Evolutionary conservation across 306 rosid species (phyloP), one percentile per base, ranked within the genome.

Genomic region (Biancaea sappan): DNA sequence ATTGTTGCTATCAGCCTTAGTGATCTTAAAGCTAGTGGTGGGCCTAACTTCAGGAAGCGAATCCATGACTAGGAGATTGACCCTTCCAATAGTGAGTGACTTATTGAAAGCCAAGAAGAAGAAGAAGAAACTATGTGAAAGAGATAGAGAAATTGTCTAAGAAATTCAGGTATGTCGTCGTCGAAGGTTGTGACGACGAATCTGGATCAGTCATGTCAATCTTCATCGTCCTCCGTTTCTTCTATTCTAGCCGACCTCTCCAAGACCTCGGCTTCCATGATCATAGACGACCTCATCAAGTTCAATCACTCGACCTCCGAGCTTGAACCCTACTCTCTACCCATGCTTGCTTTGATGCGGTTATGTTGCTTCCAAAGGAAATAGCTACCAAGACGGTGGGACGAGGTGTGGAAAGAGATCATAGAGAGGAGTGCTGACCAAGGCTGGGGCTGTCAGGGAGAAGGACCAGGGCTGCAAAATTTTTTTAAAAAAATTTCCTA

Each of bases 121-220:
- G 26, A 21, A 21, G 13, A 51, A 7, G n/a, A 66, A 26, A 15
- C 52, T 13, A 26, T 3, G 14, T 10, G 35, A 32, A 18, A 8
- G 6, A 28, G 60, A 79, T 26, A 13, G 28, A 35, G 7, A 72
- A 61, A 9, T 4, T n/a, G 4, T 32, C 41, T 88, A 64, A 63
- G 69, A 83, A 83, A 65, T 35, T 53, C 79, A 83, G 74, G 4
- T 74, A 92, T 90, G 98, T 91, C 96, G 77, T 88, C 94, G 77
- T 80, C 96, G 59, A 90, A 92, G 79, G 81, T 92, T 75, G 89
- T 80, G 22, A 80, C 91, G 60, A 64, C 89, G 76, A 93, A 84
- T 85, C 51, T 92, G 87, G 98, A 93, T 86, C 92, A 85, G 78
- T 93, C 93, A 76, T 89, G 88, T 32, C 84, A 86, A 64, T 87